Conservation (phyloP, 2,329 filamentous ascomycete genomes). For the Didymella glomerata region DNA sequence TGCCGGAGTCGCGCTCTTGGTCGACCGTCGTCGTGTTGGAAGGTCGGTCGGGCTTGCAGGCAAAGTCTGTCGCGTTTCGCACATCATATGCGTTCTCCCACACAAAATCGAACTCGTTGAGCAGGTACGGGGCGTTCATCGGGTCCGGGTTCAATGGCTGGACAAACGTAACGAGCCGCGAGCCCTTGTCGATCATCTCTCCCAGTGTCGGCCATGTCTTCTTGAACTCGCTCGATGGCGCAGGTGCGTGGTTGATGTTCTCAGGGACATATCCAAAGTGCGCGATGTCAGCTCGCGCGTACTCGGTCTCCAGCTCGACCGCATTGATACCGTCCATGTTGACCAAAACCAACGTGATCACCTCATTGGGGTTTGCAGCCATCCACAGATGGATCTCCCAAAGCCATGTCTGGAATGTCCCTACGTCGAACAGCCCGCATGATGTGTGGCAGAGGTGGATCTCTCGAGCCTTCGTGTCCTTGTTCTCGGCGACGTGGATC, state of each 20-base stretch:
- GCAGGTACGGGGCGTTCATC: slow-evolving; percentile 62
- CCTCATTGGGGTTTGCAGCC: slow-evolving; percentile 71
- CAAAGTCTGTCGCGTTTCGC: slow-evolving; percentile 68
- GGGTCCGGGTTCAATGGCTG: slow-evolving; percentile 56
- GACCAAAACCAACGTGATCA: slow-evolving; percentile 75
- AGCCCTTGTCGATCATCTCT: slow-evolving; percentile 68
- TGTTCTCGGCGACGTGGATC: slow-evolving; percentile 67
- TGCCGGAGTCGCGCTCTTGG: slow-evolving; percentile 59
- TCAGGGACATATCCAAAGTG: slow-evolving; percentile 50
- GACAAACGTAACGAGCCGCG: slow-evolving; percentile 72
- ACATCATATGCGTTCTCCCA: slow-evolving; percentile 77
- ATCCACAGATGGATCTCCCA: slow-evolving; percentile 70
- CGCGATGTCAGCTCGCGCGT: slow-evolving; percentile 60
- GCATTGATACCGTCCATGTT: slow-evolving; percentile 68
- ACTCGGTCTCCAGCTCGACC: slow-evolving; percentile 60
- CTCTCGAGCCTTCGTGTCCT: slow-evolving; percentile 37
- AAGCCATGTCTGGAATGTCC: slow-evolving; percentile 70
- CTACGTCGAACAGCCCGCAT: slow-evolving; percentile 73
- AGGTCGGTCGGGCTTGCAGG: slow-evolving; percentile 74
- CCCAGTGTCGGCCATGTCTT: slow-evolving; percentile 74
- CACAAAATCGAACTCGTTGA: slow-evolving; percentile 68
- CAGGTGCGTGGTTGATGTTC: slow-evolving; percentile 61
- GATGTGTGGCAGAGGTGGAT: slow-evolving; percentile 74
- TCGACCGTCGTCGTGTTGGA: slow-evolving; percentile 55
- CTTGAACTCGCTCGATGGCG: slow-evolving; percentile 56